Base-by-base conservation (phyloP, 2,329 filamentous ascomycete species). In the Exophiala lecanii-corni region DNA sequence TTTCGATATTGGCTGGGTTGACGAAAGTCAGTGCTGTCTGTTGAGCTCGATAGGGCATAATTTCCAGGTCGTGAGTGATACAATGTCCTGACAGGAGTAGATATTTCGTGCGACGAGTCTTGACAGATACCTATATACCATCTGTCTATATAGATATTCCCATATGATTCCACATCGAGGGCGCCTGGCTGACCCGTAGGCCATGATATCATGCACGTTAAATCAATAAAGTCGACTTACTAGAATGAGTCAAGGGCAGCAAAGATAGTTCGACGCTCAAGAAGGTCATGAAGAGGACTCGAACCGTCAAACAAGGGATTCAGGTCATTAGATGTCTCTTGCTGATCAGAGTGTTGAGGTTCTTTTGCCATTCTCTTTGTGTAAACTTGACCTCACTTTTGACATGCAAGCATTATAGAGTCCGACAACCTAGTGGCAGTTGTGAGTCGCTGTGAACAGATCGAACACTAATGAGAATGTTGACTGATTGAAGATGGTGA, bases 191-290 rank as follows among this genome's bases (percentile, higher is more conserved):
- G 21, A 18, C 17, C 17, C 18, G 9, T 4, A 44, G 31, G 17
- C 9, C 6, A 13, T 9, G 42, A 16, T 5, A 7, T 13, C n/a
- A 6, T 5, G 17, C 30, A 16, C n/a, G 30, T 5, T 32, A 16
- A 5, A n/a, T 15, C 23, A 13, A 38, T 17, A 18, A 26, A 26
- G 18, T 51, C 26, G 26, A 75, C 83, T 67, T 72, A 95, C 89
- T 82, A 76, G 65, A 92, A 97, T 9, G 91, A 96, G 68, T 95
- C 88, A 40, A 97, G 67, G 2, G 89, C 83, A 38, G 81, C 82
- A 62, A 86, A 86, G 7, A 97, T 75, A 36, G 94, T 88, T 49
- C 75, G 75, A 36, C 81, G 72, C 67, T 98, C 91, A 51, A 94
- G 88, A 0, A 82, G 79, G 57, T 96, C 89, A 7, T 78, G 70